Base-by-base conservation (phyloP, 2,329 filamentous ascomycete genomes). In the Neonectria neomacrospora region DNA sequence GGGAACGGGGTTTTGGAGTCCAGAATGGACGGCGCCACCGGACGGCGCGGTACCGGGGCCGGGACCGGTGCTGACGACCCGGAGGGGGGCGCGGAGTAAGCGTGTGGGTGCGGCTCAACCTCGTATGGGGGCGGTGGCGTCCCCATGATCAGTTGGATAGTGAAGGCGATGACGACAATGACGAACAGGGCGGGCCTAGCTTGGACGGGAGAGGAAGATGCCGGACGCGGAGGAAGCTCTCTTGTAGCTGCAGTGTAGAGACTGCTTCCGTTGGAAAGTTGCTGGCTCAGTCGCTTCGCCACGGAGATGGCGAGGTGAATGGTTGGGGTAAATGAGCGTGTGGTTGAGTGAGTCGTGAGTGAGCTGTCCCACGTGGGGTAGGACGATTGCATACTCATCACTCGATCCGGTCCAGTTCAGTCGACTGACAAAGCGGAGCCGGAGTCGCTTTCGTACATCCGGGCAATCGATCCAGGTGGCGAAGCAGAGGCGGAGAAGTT, bases 41-140 rank as follows among this genome's bases (percentile, higher is more conserved):
- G 26, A 14, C 18, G 47, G 11, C 34, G 50, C 34, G 59, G 23
- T 14, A 9, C 34, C 52, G 52, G 39, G 11, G 26, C 18, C 39
- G 52, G 34, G 8, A 7, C 44, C 53, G 53, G 47, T 20, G 54
- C 28, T 54, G 54, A 26, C 4, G 48, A 30, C 28, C 41, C 26
- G 18, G 53, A 55, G 14, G 20, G 28, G 52, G 52, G 37, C 3
- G 60, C 28, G 26, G 42, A 37, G 23, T 41, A 26, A 18, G 47
- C 26, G 26, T 42, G 47, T 51, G 53, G 59, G 28, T 53, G 54
- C 34, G 55, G 26, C 39, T 58, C 41, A 45, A 54, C 54, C 51
- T 58, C 32, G 20, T 63, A 63, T 28, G 60, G 60, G 53, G 60
- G 60, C 10, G 60, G 60, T 44, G 60, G 60, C 39, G 60, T 58